A percentile compares a stretch with the other conserved stretches of the same genome.
These are phyloP conservation scores for Cryoendolithus antarcticus DNA, from an alignment of 2,329 filamentous ascomycete genomes.

Conservation along the genomic window DNA sequence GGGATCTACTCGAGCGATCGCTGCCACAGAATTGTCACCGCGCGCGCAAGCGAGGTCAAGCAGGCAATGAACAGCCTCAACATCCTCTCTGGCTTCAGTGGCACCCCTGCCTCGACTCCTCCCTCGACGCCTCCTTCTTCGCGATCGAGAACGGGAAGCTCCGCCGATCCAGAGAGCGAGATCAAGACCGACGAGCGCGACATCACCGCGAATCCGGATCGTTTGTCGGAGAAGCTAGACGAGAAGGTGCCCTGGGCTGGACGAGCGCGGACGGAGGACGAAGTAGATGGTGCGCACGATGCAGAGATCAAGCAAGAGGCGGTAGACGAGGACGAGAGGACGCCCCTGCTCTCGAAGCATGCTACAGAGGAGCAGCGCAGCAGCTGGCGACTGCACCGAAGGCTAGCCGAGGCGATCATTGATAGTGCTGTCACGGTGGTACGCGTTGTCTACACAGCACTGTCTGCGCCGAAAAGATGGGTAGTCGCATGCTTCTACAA, in stretches of 20 bases:
- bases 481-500: slow-evolving; percentile 74
- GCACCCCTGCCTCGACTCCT: slow-evolving; percentile 32
- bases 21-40: too few species aligned
- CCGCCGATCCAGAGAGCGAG: slow-evolving; percentile 10
- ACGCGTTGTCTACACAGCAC: slow-evolving; percentile 63
- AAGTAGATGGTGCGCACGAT: slow-evolving; percentile 9
- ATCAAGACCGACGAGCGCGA: slow-evolving; percentile 4
- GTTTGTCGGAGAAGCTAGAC: slow-evolving; percentile 15
- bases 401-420: slow-evolving; percentile 59
- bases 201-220: slow-evolving; percentile 6
- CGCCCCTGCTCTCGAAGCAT: slow-evolving; percentile 47
- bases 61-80: slow-evolving; percentile 89
- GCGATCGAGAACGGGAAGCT: slow-evolving; percentile 33
- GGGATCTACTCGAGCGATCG: too few species aligned
- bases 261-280: slow-evolving; percentile 6
- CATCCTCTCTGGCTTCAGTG: slow-evolving; percentile 68
- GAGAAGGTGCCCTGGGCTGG: slow-evolving; percentile 1
- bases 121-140: slow-evolving; percentile 27
- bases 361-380: slow-evolving; percentile 9
- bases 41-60: too few species aligned
- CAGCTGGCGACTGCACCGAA: slow-evolving; percentile 46
- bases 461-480: slow-evolving; percentile 71
- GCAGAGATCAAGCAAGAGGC: slow-evolving; percentile 10
- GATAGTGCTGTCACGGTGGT: slow-evolving; percentile 60
- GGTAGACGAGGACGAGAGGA: slow-evolving; percentile 46